Evolutionary conservation across 768 basidiomycete genomes (phyloP).

Genomic region (Scleroderma bovista): DNA sequence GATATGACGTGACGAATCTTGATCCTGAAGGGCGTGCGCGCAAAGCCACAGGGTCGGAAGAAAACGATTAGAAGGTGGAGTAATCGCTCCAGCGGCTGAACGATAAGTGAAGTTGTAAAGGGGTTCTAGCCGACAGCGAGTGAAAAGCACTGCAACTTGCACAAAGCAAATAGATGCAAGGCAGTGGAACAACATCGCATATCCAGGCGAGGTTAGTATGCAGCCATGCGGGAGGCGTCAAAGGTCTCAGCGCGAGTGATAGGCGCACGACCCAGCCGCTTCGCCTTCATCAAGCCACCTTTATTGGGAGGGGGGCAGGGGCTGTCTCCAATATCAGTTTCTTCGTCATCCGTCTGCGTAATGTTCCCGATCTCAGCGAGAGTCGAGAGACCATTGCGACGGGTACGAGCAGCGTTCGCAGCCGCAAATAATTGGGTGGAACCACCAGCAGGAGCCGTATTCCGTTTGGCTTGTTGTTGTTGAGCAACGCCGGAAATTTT

Average conservation of each 20-base stretch:
- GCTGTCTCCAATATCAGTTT: conserved; percentile 76
- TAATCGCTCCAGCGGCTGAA: background rate
- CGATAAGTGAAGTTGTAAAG: background rate
- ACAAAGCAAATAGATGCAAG: conserved; percentile 2
- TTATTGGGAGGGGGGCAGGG: conserved; percentile 82
- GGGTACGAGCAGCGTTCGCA: conserved; percentile 59
- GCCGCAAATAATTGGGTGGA: conserved; percentile 59
- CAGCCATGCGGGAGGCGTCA: conserved; percentile 51
- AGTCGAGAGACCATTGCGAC: conserved; percentile 57
- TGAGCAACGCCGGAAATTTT: conserved; percentile 33
- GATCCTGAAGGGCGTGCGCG: conserved; percentile 8
- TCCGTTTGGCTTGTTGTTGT: conserved; percentile 53
- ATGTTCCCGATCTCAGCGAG: conserved; percentile 64
- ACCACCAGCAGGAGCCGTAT: conserved; percentile 52
- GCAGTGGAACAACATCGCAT: background rate
- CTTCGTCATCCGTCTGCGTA: conserved; percentile 66
- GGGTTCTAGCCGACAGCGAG: background rate
- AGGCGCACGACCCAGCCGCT: conserved; percentile 45
- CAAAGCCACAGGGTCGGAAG: conserved; percentile 7
- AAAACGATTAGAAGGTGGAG: conserved; percentile 1
- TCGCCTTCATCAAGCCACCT: conserved; percentile 47
- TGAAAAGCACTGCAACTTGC: background rate
- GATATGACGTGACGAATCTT: conserved; percentile 8
- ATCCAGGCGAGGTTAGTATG: conserved; percentile 30
- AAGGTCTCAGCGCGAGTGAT: conserved; percentile 66